phyloP scores from a whole-genome alignment of 495 filamentous ascomycete genomes.

The Ascobolus immersus region DNA sequence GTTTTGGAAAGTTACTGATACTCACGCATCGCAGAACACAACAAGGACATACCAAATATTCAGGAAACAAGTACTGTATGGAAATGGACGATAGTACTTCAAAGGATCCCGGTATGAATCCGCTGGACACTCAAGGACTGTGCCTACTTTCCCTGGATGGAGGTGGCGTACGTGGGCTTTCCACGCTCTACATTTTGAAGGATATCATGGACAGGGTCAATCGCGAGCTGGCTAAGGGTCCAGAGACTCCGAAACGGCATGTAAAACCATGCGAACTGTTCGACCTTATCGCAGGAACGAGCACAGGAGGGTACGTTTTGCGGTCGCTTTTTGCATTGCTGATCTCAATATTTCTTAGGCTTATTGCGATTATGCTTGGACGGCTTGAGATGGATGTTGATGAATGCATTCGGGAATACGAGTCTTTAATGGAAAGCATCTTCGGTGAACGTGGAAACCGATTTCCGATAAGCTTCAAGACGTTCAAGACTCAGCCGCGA shows the following conservation, averaged over 20 bases:
- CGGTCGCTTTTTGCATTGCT: not conserved
- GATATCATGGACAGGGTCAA: conserved; percentile 20
- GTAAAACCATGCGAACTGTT: conserved; percentile 23
- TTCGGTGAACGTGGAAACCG: no score
- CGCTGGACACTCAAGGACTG: no score
- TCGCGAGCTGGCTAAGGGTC: conserved; percentile 15
- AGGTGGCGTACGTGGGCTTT: conserved; percentile 23
- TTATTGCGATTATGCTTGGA: conserved; percentile 25
- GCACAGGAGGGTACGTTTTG: conserved; percentile 18
- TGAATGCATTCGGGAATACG: conserved; percentile 19
- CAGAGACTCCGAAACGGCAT: conserved; percentile 38
- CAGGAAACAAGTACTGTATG: no score
- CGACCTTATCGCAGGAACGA: conserved; percentile 22
- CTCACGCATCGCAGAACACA: no score
- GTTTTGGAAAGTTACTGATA: no score
- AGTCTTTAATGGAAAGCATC: conserved; percentile 8
- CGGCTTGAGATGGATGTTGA: conserved; percentile 20
- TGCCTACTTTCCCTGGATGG: no score
- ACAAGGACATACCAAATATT: no score
- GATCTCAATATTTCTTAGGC: conserved; percentile 11
- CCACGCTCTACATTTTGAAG: conserved; percentile 20
- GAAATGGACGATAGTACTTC: no score
- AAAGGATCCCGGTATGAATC: no score
- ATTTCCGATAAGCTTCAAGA: no score
- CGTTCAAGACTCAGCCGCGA: conserved; percentile 4